Evolutionary conservation across 208 protist species (phyloP), one percentile per base, ranked within the genome.

Genomic region (Trypanosoma cruzi): DNA sequence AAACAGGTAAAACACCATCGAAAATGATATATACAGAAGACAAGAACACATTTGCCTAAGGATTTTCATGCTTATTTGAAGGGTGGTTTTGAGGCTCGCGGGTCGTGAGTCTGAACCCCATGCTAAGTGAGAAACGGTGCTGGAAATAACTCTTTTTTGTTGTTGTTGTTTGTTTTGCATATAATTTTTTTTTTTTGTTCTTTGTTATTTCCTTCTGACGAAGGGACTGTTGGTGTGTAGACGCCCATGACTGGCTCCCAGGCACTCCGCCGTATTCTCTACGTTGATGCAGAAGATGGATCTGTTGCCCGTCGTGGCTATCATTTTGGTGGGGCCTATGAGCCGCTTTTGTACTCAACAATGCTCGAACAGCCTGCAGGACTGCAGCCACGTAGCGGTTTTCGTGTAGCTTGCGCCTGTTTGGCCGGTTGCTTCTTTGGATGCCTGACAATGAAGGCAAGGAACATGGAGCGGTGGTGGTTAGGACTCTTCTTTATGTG

Each of bases 401-500:
- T 90, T 46, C 48, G 62, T 0, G 37, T 89, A 10, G 66, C 85
- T 1, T 86, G 58, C 34, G 14, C 77, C 8, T 92, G 86, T 58
- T 68, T 95, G 31, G 68, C 67, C 14, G 65, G 75, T 10, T 85
- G 77, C 59, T 63, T 91, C 24, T 13, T 89, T 5, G 77, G 68
- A n/a, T 95, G 89, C 58, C 75, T 92, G 20, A 81, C 80, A 0
- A 95, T 95, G 89, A 89, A 84, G 61, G 79, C 68, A 55, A 80
- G 84, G 24, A 87, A 92, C 61, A 86, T 81, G 60, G 86, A 93
- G 60, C 90, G 88, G 56, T 95, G 85, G 86, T 95, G 89, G 86
- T 69, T 95, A 48, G 87, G 83, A 10, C 73, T 95, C 26, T 92
- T 95, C 57, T 67, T 88, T 42, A 86, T 95, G 75, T 74, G 81